Evolutionary conservation across 1,139 yeast species (phyloP), one percentile per base, ranked within the genome.

Genomic region (Pichia norvegensis): DNA sequence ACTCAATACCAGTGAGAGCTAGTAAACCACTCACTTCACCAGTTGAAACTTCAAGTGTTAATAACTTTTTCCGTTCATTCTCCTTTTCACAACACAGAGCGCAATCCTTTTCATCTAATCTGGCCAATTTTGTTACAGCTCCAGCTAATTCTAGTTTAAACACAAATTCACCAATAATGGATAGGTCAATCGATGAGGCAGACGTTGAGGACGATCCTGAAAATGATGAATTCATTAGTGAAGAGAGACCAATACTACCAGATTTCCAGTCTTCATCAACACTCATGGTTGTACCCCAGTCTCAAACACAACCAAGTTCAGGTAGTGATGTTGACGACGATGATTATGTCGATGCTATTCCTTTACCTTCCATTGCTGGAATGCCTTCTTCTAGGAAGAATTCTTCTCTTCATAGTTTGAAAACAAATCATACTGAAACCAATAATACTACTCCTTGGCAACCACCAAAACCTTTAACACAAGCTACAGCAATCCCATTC

Each of bases 1-100:
- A 49, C 36, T 48, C 54, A 13, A 49, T 52, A 13, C 65, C 66
- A 5, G 57, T 63, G 27, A 52, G 62, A 40, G 40, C 54, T 17
- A 62, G 66, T 20, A 63, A 62, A 48, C 68, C 68, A 19, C 51
- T 65, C 33, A 63, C 66, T 11, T 59, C 66, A 21, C 68, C 68
- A 2, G 55, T 64, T 23, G 63, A 60, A 44, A 52, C 46, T 16
- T 57, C 62, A 19, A 56, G 62, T 13, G 63, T 60, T 29, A 62
- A 60, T 43, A 57, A 60, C 47, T 61, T 61, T 40, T 61, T 61
- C 48, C 51, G 62, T 38, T 61, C 65, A 0, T 60, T 61, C 42
- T 61, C 65, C 4, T 60, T 59, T 40, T 55, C 61, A 13, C 60
- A 56, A 44, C 52, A 49, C 29, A 39, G 58, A 33, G 39, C 51